Conservation (phyloP, 2,329 filamentous ascomycete species). For the Paecilomyces variotii region DNA sequence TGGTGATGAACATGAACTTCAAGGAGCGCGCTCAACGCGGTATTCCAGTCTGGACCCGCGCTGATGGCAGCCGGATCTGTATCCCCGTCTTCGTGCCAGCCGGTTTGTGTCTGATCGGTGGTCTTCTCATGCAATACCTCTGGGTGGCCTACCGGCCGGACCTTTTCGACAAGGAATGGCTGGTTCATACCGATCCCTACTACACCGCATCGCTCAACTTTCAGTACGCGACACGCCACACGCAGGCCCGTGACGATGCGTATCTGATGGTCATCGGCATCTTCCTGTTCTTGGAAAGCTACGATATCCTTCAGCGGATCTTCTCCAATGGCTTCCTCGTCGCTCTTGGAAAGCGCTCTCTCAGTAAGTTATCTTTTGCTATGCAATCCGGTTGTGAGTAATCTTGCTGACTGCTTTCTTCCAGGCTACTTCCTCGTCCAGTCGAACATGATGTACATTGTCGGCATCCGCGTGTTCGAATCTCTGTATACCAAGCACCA, state of each 20-base stretch:
- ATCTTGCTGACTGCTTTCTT: neutral
- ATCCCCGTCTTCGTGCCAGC: constrained; percentile 22
- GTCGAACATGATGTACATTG: constrained; percentile 33
- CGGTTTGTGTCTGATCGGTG: constrained; percentile 26
- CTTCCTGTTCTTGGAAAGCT: constrained; percentile 35
- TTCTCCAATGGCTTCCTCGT: constrained; percentile 28
- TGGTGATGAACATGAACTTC: constrained; percentile 36
- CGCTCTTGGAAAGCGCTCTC: constrained; percentile 33
- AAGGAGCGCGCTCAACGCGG: constrained; percentile 14
- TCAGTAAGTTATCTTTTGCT: constrained; percentile 28
- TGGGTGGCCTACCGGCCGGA: constrained; percentile 33
- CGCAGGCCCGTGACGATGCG: constrained; percentile 34
- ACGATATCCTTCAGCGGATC: constrained; percentile 24
- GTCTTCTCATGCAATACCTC: constrained; percentile 35
- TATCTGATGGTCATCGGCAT: constrained; percentile 38
- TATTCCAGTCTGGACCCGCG: constrained; percentile 9
- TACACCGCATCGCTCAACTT: constrained; percentile 28
- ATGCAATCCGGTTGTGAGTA: neutral
- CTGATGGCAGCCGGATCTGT: constrained; percentile 3
- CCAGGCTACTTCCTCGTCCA: constrained; percentile 37
- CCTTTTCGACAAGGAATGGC: constrained; percentile 28
- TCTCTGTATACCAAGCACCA: neutral
- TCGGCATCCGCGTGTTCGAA: constrained; percentile 22
- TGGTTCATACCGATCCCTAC: constrained; percentile 37
- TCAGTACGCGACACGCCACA: constrained; percentile 23